Conservation (phyloP, 805 yeast genomes). For the Lipomyces mesembrius region DNA sequence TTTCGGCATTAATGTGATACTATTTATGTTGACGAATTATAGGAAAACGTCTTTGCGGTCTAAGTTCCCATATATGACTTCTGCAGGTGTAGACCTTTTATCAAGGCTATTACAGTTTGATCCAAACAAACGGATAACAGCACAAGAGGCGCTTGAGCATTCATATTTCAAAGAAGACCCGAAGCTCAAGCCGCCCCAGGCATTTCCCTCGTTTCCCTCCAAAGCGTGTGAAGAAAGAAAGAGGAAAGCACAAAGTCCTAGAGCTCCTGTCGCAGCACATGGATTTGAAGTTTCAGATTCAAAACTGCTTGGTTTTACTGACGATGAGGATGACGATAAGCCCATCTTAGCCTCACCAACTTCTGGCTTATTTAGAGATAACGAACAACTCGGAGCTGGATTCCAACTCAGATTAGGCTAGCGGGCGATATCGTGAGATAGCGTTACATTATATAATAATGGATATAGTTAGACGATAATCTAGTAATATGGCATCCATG, state of each 20-base stretch:
- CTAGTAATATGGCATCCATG: background rate
- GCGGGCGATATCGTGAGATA: background rate
- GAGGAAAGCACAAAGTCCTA: constrained; percentile 16
- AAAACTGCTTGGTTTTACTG: background rate
- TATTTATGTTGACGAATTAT: background rate
- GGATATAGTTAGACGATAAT: background rate
- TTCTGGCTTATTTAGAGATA: constrained; percentile 22
- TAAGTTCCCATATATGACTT: constrained; percentile 32
- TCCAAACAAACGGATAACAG: constrained; percentile 52
- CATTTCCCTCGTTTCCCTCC: constrained; percentile 43
- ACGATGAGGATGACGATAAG: constrained; percentile 7
- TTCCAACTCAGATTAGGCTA: constrained; percentile 27
- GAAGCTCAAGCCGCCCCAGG: constrained; percentile 44
- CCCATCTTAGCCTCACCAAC: constrained; percentile 17
- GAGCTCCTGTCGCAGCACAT: constrained; percentile 28
- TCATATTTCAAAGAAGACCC: constrained; percentile 52
- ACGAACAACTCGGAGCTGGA: constrained; percentile 26
- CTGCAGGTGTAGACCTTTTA: constrained; percentile 46
- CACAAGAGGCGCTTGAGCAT: constrained; percentile 54
- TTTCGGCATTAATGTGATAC: background rate
- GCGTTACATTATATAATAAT: background rate
- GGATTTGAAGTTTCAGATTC: constrained; percentile 10
- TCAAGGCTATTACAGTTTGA: constrained; percentile 50
- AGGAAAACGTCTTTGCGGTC: constrained; percentile 15
- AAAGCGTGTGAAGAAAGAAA: constrained; percentile 16